Conservation (phyloP, 1,284 basidiomycete species). For the Ceratobasidium sp. region DNA sequence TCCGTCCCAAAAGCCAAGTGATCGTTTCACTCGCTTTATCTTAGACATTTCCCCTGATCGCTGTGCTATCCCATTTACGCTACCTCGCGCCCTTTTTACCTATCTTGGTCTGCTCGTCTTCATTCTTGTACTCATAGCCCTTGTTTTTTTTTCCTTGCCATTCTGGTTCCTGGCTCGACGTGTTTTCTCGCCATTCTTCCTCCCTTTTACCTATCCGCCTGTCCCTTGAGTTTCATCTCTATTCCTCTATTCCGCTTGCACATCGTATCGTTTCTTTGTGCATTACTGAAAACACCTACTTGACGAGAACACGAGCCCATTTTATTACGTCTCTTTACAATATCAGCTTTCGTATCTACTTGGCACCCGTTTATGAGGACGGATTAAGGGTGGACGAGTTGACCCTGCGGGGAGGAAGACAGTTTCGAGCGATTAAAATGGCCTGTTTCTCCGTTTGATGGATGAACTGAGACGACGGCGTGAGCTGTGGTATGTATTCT, state of each 20-base stretch:
- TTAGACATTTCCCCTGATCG: neutral
- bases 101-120: neutral
- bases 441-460: no score
- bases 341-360: no score
- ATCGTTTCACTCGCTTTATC: no score
- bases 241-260: neutral
- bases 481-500: no score
- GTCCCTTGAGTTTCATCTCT: neutral
- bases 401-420: no score
- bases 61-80: conserved; percentile 1
- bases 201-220: neutral
- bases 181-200: conserved; percentile 9
- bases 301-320: conserved; percentile 13
- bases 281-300: conserved; percentile 21
- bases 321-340: no score
- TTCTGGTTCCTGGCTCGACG: neutral
- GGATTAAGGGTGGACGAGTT: no score
- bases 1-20: no score
- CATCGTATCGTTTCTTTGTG: neutral
- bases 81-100: neutral
- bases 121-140: conserved; percentile 4
- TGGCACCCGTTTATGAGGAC: no score
- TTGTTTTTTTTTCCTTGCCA: neutral
- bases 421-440: no score
- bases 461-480: no score